phyloP scores from a whole-genome alignment of 768 basidiomycete species.

The Chalciporus piperatus region DNA sequence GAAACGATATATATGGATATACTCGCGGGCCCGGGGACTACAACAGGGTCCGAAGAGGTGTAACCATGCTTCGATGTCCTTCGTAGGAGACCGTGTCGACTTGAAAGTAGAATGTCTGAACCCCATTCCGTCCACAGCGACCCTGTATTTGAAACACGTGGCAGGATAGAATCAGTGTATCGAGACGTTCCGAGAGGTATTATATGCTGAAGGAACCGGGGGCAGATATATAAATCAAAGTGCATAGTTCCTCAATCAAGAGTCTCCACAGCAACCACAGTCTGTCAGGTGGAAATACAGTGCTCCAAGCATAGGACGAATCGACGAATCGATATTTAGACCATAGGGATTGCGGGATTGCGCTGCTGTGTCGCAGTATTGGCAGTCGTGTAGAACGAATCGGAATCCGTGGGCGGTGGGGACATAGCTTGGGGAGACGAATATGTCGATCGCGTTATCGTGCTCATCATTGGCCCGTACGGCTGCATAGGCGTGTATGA shows the following conservation, averaged over 20 bases:
- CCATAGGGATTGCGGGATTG: slow-evolving; percentile 19
- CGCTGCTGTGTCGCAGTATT: slow-evolving; percentile 3
- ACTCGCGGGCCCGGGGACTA: too few species aligned
- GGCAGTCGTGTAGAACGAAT: slow-evolving; percentile 8
- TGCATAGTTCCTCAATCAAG: too few species aligned
- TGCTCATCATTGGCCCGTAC: background rate
- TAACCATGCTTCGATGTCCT: background rate
- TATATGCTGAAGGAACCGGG: background rate
- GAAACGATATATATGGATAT: too few species aligned
- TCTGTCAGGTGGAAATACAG: too few species aligned
- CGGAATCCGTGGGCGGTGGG: slow-evolving; percentile 11
- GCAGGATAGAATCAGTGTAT: background rate
- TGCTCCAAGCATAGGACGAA: too few species aligned
- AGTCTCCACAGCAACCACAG: too few species aligned
- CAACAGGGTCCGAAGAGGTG: too few species aligned
- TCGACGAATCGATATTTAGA: slow-evolving; percentile 7
- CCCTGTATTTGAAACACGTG: background rate
- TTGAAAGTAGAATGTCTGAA: too few species aligned
- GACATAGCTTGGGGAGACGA: slow-evolving; percentile 4
- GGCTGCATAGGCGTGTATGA: slow-evolving; percentile 1
- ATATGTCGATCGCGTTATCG: background rate
- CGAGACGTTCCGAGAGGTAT: background rate
- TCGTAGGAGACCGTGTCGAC: background rate
- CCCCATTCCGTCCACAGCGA: background rate
- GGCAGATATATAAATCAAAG: too few species aligned